Evolutionary conservation across 768 basidiomycete species (phyloP).

Genomic region (Boletus fagicola): DNA sequence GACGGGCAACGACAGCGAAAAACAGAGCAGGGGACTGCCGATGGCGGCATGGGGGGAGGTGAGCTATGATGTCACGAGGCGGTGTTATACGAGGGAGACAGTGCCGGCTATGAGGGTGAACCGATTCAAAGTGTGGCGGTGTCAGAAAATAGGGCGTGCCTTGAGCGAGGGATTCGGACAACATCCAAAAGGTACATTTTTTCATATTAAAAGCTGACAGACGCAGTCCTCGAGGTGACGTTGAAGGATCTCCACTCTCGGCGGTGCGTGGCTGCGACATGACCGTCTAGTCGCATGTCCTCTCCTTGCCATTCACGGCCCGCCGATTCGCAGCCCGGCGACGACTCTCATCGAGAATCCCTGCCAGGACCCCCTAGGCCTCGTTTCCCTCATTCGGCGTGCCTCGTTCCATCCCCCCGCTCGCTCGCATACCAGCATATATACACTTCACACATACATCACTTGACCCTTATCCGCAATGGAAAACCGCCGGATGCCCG

Average conservation of each 20-base stretch:
- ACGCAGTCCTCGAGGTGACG: neutral
- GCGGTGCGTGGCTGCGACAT: neutral
- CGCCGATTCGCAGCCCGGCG: constrained; percentile 11
- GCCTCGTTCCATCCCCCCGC: neutral
- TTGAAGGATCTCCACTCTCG: neutral
- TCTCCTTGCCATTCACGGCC: constrained; percentile 5
- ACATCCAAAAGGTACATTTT: too few species aligned
- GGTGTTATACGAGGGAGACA: neutral
- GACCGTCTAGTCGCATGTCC: neutral
- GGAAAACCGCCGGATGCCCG: constrained; percentile 21
- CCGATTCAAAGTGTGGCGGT: too few species aligned
- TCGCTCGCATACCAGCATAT: neutral
- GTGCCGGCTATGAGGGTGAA: constrained; percentile 12
- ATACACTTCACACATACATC: neutral
- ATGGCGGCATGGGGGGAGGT: too few species aligned
- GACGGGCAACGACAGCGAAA: neutral
- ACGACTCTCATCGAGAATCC: constrained; percentile 15
- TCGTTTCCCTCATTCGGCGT: constrained; percentile 4
- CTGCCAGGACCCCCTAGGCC: neutral
- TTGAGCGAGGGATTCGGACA: too few species aligned
- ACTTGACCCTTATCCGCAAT: constrained; percentile 19
- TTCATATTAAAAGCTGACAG: too few species aligned
- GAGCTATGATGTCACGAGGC: neutral
- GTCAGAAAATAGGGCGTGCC: too few species aligned
- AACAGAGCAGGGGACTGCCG: neutral